phyloP scores from a whole-genome alignment of 805 yeast species.

The Citeromyces matritensis region DNA sequence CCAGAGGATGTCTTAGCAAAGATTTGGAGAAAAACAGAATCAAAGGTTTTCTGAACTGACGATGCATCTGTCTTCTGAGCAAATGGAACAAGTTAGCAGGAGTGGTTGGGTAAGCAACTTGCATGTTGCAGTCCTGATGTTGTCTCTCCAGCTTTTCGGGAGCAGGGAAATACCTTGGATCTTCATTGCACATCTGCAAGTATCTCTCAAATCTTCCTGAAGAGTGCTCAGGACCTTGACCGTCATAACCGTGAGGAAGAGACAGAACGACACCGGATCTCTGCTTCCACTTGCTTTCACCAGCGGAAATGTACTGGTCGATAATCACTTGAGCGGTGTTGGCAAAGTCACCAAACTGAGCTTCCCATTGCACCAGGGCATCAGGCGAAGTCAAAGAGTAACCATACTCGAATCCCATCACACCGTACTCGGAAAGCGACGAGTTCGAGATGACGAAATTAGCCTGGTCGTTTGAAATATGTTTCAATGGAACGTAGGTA shows the following conservation, averaged over 20 bases:
- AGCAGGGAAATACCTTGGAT: constrained; percentile 86
- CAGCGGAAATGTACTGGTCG: constrained; percentile 94
- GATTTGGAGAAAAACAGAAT: constrained; percentile 82
- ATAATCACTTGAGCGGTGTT: constrained; percentile 97
- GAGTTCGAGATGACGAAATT: constrained; percentile 85
- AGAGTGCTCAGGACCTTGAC: constrained; percentile 99
- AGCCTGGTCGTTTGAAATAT: constrained; percentile 69
- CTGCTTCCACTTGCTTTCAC: constrained; percentile 98
- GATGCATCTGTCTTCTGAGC: constrained; percentile 97
- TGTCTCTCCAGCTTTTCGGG: constrained; percentile 84
- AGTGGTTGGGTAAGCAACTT: constrained; percentile 95
- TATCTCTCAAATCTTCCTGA: constrained; percentile 96
- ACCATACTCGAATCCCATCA: constrained; percentile 98
- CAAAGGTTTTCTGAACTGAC: constrained; percentile 94
- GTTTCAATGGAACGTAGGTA: constrained; percentile 74
- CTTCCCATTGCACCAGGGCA: constrained; percentile 97
- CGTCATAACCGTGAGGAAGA: constrained; percentile 98
- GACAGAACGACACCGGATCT: constrained; percentile 93
- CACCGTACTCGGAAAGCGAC: constrained; percentile 96
- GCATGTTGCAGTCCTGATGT: constrained; percentile 98
- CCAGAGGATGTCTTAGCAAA: constrained; percentile 93
- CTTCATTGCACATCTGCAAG: constrained; percentile 91
- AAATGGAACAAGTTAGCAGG: constrained; percentile 95
- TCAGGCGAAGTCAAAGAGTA: constrained; percentile 96
- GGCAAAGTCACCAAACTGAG: constrained; percentile 99